Conservation (phyloP, 192 early-diverging fungal genomes). For the Backusella luteola region DNA sequence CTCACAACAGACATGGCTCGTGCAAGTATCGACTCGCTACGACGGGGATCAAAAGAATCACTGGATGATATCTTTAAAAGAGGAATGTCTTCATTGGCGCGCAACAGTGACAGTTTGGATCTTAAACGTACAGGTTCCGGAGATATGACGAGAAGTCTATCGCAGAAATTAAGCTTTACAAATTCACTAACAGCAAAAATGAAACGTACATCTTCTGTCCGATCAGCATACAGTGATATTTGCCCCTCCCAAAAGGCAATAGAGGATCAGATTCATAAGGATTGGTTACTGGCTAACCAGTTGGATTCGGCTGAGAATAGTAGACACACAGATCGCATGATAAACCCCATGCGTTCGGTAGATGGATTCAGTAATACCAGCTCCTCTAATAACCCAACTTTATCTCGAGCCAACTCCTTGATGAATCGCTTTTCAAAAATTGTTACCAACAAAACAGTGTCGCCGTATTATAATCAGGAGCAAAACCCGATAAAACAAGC, state of each 20-base stretch:
- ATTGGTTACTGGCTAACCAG: slow-evolving; percentile 12
- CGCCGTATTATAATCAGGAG: background rate
- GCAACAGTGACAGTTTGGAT: background rate
- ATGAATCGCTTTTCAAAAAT: slow-evolving; percentile 15
- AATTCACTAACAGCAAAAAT: slow-evolving; percentile 10
- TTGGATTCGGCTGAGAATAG: background rate
- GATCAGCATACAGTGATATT: background rate
- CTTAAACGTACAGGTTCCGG: slow-evolving; percentile 10
- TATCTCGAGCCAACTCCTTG: background rate
- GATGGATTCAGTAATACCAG: background rate
- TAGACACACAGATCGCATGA: background rate
- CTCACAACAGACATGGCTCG: slow-evolving; percentile 21
- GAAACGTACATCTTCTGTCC: background rate
- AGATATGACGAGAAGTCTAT: slow-evolving; percentile 17
- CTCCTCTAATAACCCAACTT: background rate
- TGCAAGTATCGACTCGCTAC: slow-evolving; percentile 22
- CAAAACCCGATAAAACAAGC: background rate
- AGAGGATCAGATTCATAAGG: slow-evolving; percentile 9
- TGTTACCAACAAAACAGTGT: slow-evolving; percentile 2
- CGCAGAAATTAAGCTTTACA: slow-evolving; percentile 12
- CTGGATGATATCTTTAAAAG: slow-evolving; percentile 22
- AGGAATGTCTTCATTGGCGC: slow-evolving; percentile 1
- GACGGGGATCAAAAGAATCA: slow-evolving; percentile 24
- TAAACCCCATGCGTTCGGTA: background rate
- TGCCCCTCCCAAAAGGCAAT: slow-evolving; percentile 1